Conservation (phyloP, 1,284 basidiomycete genomes). For the Ustilago cynodontis region DNA sequence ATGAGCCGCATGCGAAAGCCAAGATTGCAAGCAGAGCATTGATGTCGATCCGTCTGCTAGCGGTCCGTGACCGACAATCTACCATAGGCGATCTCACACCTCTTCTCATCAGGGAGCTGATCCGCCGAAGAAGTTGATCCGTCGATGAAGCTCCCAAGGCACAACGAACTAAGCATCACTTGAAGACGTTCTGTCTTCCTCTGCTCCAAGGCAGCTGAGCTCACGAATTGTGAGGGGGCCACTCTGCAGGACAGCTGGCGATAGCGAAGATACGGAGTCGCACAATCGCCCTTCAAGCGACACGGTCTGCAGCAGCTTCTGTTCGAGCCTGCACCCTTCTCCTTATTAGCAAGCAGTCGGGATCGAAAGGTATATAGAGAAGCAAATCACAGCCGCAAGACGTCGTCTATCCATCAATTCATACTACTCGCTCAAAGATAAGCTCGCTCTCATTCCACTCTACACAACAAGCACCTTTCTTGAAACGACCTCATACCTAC, state of each 20-base stretch:
- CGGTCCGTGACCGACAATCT: no score
- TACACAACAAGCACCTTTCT: background rate
- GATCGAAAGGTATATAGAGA: constrained; percentile 9
- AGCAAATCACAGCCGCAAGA: background rate
- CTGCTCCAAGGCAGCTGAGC: background rate
- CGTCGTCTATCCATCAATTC: background rate
- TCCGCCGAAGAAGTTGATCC: no score
- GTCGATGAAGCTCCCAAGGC: background rate
- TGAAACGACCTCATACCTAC: background rate
- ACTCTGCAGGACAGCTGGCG: background rate
- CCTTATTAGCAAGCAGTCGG: background rate
- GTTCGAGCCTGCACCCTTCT: no score
- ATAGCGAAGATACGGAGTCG: background rate
- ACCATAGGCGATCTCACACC: no score
- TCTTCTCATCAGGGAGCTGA: no score
- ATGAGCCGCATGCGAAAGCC: no score
- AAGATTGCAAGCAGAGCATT: background rate
- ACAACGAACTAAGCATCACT: background rate
- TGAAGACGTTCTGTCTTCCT: background rate
- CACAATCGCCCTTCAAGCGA: background rate
- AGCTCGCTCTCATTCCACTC: background rate
- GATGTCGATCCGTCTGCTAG: background rate
- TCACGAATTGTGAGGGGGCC: background rate
- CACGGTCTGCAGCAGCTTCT: background rate
- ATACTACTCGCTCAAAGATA: background rate